Evolutionary conservation across 176 grass and related monocot species (phyloP), one percentile per base, ranked within the genome.

Genomic region (Cocos nucifera): DNA sequence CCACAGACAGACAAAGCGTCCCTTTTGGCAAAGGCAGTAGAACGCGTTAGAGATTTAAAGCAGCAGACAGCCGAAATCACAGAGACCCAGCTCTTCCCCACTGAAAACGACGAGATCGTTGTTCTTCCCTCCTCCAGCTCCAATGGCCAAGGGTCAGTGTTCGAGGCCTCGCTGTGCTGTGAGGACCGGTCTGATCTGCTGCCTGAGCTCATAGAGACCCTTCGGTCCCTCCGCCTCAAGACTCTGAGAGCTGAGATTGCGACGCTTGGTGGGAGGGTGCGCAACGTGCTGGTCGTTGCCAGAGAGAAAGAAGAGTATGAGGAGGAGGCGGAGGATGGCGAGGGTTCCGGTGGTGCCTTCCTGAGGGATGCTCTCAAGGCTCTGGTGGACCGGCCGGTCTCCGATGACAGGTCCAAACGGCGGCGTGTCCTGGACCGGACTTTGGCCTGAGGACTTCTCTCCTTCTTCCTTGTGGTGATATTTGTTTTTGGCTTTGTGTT

Each of bases 281-380:
- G 64, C 25, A 67, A 54, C 64, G 50, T 55, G 3, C 64, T 67
- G 51, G 30, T 67, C n/a, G 50, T 67, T 24, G 51, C 64, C 51
- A 54, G 51, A 20, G 64, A 67, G 18, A 30, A 21, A 3, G 35
- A 44, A 44, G 35, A 44, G 9, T 44, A 44, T 14, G 35, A 12
- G 17, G 24, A 56, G 3, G 51, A 67, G 15, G 64, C 29, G 0
- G 50, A 15, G 3, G 64, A 55, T 1, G 51, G 4, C 0, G 50
- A 55, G 10, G 24, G 21, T 4, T 0, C 15, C 25, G 64, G 26
- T 4, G 25, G 50, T 12, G 64, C n/a, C 23, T 35, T 55, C 26
- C 50, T 67, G 64, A 67, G 25, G 51, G 64, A 67, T 10, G 64
- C 64, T 6, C 64, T 67, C n/a, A 56, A 55, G 64, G 64, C 64